Evolutionary conservation across 345 rosid species (phyloP).

Genomic region (Hypericum perforatum): DNA sequence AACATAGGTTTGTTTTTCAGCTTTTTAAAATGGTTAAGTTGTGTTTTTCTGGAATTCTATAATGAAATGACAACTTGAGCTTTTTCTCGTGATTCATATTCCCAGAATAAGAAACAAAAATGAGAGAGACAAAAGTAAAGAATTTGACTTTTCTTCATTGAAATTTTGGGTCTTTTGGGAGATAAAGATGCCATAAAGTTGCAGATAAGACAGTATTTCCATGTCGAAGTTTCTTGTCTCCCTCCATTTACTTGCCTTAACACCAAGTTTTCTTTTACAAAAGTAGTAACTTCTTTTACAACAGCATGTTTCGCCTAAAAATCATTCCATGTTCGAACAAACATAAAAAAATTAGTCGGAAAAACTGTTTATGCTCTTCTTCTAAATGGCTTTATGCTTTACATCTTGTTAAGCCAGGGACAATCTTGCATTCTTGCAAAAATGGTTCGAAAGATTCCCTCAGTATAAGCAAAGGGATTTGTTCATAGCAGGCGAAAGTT

Average conservation of each 20-base stretch:
- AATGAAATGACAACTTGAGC: neutral
- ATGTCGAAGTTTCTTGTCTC: no score
- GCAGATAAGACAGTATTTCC: slow-evolving; percentile 12
- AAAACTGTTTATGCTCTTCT: neutral
- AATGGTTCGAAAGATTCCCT: slow-evolving; percentile 9
- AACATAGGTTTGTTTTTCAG: neutral
- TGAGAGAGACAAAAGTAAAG: no score
- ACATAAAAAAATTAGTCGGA: neutral
- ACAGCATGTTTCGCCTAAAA: neutral
- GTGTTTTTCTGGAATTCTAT: neutral
- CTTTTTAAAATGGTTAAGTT: slow-evolving; percentile 1
- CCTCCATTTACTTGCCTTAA: no score
- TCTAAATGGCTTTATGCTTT: neutral
- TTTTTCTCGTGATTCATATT: no score
- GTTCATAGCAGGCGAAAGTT: slow-evolving; percentile 9
- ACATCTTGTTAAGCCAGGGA: slow-evolving; percentile 1
- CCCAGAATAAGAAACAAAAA: no score
- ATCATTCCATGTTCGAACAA: neutral
- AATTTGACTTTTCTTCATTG: no score
- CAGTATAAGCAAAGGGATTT: slow-evolving; percentile 9
- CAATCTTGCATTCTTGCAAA: slow-evolving; percentile 7
- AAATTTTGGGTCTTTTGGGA: no score
- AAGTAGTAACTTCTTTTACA: no score
- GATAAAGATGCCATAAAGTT: neutral
- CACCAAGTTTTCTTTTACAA: no score